phyloP scores from a whole-genome alignment of 1,284 basidiomycete genomes.

The Austroboletus niveus region DNA sequence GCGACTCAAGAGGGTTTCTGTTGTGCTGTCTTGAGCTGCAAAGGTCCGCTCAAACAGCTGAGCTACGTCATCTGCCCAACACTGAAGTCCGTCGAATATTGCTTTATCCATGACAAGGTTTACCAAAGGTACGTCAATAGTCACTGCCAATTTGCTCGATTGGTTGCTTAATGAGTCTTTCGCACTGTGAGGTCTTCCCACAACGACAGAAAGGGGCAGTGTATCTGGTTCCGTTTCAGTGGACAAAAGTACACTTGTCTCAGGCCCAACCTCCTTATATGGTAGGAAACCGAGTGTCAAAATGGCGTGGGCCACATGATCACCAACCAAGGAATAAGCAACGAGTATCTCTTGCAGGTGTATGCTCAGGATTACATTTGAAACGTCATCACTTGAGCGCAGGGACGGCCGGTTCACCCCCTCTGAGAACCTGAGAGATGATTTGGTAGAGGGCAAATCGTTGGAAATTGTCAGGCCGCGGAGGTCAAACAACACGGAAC shows the following conservation, averaged over 20 bases:
- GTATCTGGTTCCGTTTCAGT: conserved; percentile 15
- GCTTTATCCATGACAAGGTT: conserved; percentile 63
- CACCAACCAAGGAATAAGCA: conserved; percentile 43
- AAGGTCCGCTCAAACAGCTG: conserved; percentile 58
- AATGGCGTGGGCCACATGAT: conserved; percentile 21
- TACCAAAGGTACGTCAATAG: conserved; percentile 64
- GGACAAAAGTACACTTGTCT: conserved; percentile 25
- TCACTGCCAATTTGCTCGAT: conserved; percentile 35
- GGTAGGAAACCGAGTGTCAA: conserved; percentile 28
- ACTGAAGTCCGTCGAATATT: conserved; percentile 73
- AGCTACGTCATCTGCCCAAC: conserved; percentile 80
- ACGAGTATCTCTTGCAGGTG: conserved; percentile 45
- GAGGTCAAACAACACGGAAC: conserved; percentile 63
- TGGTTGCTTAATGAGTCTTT: conserved; percentile 9
- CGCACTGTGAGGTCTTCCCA: conserved; percentile 14
- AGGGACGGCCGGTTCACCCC: conserved; percentile 1
- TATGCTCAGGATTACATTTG: conserved; percentile 19
- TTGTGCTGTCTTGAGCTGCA: conserved; percentile 26
- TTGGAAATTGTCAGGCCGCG: conserved; percentile 49
- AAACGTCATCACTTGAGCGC: not conserved
- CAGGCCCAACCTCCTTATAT: conserved; percentile 5
- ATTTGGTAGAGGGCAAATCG: conserved; percentile 26
- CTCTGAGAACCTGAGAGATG: conserved; percentile 43
- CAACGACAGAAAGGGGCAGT: conserved; percentile 22
- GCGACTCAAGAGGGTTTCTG: conserved; percentile 42